Conservation (phyloP, 2,329 filamentous ascomycete genomes). For the Madurella mycetomatis region DNA sequence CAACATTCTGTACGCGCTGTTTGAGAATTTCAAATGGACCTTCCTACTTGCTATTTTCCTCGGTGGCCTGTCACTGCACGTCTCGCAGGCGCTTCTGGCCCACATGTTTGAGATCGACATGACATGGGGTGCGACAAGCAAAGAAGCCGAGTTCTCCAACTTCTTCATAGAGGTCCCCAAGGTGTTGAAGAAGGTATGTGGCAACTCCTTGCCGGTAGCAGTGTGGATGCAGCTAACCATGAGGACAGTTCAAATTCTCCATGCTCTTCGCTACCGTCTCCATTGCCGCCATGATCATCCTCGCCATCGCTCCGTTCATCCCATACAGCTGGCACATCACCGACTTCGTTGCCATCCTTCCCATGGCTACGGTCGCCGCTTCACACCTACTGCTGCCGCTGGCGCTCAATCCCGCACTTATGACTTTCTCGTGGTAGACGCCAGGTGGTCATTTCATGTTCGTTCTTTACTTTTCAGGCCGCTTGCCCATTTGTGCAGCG, state of each 20-base stretch:
- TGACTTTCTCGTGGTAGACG: conserved; percentile 70
- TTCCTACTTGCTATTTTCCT: conserved; percentile 74
- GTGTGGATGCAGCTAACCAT: not conserved
- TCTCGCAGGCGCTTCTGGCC: conserved; percentile 71
- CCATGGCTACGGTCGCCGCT: conserved; percentile 65
- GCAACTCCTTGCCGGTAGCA: conserved; percentile 16
- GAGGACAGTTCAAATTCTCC: conserved; percentile 62
- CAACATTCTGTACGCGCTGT: conserved; percentile 51
- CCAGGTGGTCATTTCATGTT: not conserved
- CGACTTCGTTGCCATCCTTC: conserved; percentile 71
- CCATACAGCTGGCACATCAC: conserved; percentile 62
- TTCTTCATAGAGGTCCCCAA: conserved; percentile 82
- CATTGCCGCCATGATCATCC: conserved; percentile 58
- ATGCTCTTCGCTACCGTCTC: conserved; percentile 58
- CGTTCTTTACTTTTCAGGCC: not conserved
- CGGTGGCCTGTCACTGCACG: conserved; percentile 74
- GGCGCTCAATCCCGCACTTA: conserved; percentile 71
- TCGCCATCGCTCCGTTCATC: conserved; percentile 60
- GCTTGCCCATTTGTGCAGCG: too few relatives aligned
- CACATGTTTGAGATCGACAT: conserved; percentile 87
- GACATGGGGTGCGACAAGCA: conserved; percentile 79
- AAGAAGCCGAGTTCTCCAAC: conserved; percentile 75
- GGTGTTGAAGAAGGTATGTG: conserved; percentile 69
- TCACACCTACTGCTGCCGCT: conserved; percentile 69
- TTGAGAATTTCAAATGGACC: conserved; percentile 70